Evolutionary conservation across 2,329 filamentous ascomycete species (phyloP), one percentile per base, ranked within the genome.

Genomic region (Pseudogymnoascus sp.): DNA sequence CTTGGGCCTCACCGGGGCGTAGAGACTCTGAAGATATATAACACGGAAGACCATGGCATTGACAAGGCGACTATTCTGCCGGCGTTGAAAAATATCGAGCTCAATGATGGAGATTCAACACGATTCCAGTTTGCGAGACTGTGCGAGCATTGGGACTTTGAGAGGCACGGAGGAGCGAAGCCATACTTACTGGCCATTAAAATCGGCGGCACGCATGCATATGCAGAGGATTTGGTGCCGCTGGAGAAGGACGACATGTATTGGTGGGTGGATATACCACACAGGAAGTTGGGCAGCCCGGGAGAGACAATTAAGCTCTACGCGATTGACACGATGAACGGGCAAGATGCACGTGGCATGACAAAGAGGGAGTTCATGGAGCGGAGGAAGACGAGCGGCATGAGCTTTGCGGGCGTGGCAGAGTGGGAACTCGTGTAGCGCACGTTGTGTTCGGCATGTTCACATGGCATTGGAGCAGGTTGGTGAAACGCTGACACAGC

Each of bases 71-170:
- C 83, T 0, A 83, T 96, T 70, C 77, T 80, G 63, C 93, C 90
- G 0, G 72, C 75, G 4, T 73, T 75, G 61, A 83, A 83, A 66
- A 78, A 83, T 34, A 86, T 96, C 64, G 77, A 82, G 1, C 81
- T 89, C 5, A 71, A 82, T 67, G 69, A 69, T 7, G 67, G 75
- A 36, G 76, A 81, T 42, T 76, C 81, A 1, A 77, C 95, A 29
- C 84, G 90, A 14, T 96, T 97, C 76, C 88, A 90, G 70, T 93
- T 96, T 72, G 84, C 83, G 62, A 88, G 89, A 64, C 71, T 88
- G 10, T 97, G 93, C 73, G 83, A 86, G 70, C 93, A 97, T 74
- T 96, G 90, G 90, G 86, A 86, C 47, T 79, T 87, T n/a, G 82
- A 87, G 67, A 82, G 81, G 66, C 81, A 89, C 67, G 89, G 88